Percentiles rank a stretch among this genome's conserved stretches.
These are phyloP conservation scores for Trametes cingulata DNA, from an alignment of 768 basidiomycete genomes.

Conservation along the genomic window DNA sequence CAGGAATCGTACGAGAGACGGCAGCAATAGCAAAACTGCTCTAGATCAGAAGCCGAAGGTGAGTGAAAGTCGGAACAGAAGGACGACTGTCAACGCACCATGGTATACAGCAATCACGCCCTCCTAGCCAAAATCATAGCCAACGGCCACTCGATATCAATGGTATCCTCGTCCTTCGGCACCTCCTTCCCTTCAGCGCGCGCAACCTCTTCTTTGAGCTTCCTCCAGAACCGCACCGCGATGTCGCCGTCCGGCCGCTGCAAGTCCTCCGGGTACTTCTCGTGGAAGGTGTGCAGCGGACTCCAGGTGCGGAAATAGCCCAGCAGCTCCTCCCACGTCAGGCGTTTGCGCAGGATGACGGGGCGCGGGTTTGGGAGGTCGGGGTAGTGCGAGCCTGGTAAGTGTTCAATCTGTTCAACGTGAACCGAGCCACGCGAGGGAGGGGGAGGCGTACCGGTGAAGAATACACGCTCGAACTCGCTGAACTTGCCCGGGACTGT, in stretches of 20 bases:
- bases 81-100: neutral
- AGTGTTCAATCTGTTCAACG: neutral
- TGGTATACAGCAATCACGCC: neutral
- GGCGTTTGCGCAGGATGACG: constrained; percentile 55
- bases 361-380: constrained; percentile 40
- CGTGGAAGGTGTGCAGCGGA: constrained; percentile 66
- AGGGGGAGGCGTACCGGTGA: constrained; percentile 46
- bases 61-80: neutral
- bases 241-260: constrained; percentile 57
- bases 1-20: neutral
- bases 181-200: constrained; percentile 27
- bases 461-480: constrained; percentile 55
- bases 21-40: no score
- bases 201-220: constrained; percentile 42
- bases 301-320: constrained; percentile 74
- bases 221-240: constrained; percentile 61
- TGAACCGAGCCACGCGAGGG: no score
- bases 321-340: constrained; percentile 67
- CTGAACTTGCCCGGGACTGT: constrained; percentile 38
- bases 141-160: constrained; percentile 45
- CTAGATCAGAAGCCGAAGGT: neutral
- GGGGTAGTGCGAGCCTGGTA: constrained; percentile 44
- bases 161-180: constrained; percentile 27
- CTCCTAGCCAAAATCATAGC: constrained; percentile 30
- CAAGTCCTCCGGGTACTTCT: constrained; percentile 59